Conservation (phyloP, 305 asterid genomes). For the Fraxinus xanthoxyloides region DNA sequence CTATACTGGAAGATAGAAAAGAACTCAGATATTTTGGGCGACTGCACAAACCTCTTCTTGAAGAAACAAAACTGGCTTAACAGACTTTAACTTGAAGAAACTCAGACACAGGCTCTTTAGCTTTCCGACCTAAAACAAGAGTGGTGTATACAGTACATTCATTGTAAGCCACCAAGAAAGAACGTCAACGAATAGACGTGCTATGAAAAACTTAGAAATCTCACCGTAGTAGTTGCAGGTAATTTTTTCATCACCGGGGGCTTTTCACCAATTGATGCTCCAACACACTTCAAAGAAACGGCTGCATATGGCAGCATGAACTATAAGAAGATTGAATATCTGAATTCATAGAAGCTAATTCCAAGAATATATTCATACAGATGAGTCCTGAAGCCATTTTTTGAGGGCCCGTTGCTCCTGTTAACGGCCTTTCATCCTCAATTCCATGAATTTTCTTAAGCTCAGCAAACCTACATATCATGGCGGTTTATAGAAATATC, state of each 20-base stretch:
- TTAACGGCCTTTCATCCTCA: conserved; percentile 68
- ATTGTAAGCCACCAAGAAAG: conserved; percentile 8
- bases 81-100: conserved; percentile 83
- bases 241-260: conserved; percentile 63
- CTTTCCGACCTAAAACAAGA: conserved; percentile 68
- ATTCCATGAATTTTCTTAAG: conserved; percentile 74
- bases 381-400: conserved; percentile 84
- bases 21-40: neutral
- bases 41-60: conserved; percentile 73
- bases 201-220: conserved; percentile 4
- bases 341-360: neutral
- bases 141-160: neutral
- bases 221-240: conserved; percentile 84
- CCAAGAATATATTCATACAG: conserved; percentile 42
- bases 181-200: conserved; percentile 1
- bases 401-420: conserved; percentile 73
- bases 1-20: neutral
- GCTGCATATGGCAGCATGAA: conserved; percentile 44
- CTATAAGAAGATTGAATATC: conserved; percentile 5
- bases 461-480: conserved; percentile 61
- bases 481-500: neutral
- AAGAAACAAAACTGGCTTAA: conserved; percentile 70
- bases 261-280: conserved; percentile 87
- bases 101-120: conserved; percentile 83
- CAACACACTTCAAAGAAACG: conserved; percentile 77